phyloP scores from a whole-genome alignment of 345 rosid species.

The Clarkia xantiana region DNA sequence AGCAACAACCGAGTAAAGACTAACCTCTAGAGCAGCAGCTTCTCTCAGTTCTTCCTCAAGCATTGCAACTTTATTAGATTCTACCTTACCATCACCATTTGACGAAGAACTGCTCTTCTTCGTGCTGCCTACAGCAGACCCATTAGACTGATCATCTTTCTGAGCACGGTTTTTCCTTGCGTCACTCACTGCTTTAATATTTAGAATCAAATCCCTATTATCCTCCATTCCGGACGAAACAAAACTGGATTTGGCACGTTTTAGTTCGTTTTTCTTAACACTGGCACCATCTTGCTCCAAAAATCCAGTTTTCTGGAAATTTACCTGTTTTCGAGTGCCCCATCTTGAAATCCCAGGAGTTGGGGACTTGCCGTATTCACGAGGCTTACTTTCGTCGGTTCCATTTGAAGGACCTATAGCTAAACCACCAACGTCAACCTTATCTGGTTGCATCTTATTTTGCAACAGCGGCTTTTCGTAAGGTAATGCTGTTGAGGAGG shows the following conservation, averaged over 20 bases:
- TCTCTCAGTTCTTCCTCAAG: conserved; percentile 83
- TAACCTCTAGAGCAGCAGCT: conserved; percentile 78
- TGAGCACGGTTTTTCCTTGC: conserved; percentile 14
- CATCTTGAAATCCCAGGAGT: conserved; percentile 21
- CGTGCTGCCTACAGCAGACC: conserved; percentile 6
- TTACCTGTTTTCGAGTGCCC: conserved; percentile 29
- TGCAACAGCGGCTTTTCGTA: background rate
- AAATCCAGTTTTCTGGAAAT: conserved; percentile 46
- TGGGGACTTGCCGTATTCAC: conserved; percentile 17
- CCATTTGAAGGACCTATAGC: conserved; percentile 13
- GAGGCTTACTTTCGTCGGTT: conserved; percentile 24
- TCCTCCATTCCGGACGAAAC: conserved; percentile 25
- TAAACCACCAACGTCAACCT: conserved; percentile 13
- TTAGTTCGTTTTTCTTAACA: conserved; percentile 21
- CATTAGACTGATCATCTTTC: conserved; percentile 9
- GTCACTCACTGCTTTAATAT: conserved; percentile 9
- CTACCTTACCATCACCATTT: conserved; percentile 24
- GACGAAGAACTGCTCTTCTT: conserved; percentile 1
- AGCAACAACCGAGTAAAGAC: conserved; percentile 74
- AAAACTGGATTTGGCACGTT: conserved; percentile 46
- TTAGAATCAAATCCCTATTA: conserved; percentile 13
- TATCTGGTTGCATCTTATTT: conserved; percentile 5
- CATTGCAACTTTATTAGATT: conserved; percentile 31
- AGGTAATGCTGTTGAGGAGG: too few relatives aligned
- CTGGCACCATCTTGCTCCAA: conserved; percentile 29